phyloP scores from a whole-genome alignment of 768 basidiomycete species.

The Boletus rex-veris region DNA sequence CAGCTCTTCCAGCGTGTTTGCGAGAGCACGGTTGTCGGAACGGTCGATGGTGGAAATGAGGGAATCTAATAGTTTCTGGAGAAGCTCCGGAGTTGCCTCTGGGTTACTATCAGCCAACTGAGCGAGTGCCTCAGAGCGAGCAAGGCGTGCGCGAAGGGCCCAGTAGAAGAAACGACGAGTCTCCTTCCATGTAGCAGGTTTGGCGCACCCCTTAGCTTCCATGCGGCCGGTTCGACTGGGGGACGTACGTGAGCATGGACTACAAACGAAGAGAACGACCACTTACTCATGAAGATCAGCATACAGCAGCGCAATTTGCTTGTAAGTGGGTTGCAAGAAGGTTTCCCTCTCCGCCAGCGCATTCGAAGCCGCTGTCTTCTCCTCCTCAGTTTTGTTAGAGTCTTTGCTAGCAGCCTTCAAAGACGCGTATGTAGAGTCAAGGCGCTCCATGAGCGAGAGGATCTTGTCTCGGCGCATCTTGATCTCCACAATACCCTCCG shows the following conservation, averaged over 20 bases:
- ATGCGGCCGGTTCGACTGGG: constrained; percentile 87
- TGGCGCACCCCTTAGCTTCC: constrained; percentile 97
- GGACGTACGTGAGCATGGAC: constrained; percentile 6
- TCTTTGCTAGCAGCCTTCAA: constrained; percentile 83
- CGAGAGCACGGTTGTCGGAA: constrained; percentile 54
- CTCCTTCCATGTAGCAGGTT: constrained; percentile 81
- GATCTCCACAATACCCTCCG: constrained; percentile 97
- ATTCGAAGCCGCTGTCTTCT: constrained; percentile 65
- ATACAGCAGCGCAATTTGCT: constrained; percentile 89
- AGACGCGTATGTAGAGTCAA: constrained; percentile 78
- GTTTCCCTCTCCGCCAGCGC: constrained; percentile 75
- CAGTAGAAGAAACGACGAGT: constrained; percentile 92
- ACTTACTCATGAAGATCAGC: constrained; percentile 95
- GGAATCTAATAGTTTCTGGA: constrained; percentile 58
- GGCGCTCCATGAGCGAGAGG: constrained; percentile 84
- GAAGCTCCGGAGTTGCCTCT: constrained; percentile 62
- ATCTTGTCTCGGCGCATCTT: constrained; percentile 97
- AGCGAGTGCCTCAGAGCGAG: constrained; percentile 60
- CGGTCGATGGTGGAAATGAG: constrained; percentile 53
- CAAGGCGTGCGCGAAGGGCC: constrained; percentile 81
- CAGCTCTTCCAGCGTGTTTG: constrained; percentile 66
- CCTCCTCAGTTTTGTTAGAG: constrained; percentile 63
- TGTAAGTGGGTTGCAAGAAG: constrained; percentile 83
- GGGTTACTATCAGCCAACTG: constrained; percentile 71
- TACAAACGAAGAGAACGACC: background rate